A percentile compares a stretch with the other conserved stretches of the same genome.
Conservation (phyloP, 148 eudicot species). For the Talinum fruticosum region DNA sequence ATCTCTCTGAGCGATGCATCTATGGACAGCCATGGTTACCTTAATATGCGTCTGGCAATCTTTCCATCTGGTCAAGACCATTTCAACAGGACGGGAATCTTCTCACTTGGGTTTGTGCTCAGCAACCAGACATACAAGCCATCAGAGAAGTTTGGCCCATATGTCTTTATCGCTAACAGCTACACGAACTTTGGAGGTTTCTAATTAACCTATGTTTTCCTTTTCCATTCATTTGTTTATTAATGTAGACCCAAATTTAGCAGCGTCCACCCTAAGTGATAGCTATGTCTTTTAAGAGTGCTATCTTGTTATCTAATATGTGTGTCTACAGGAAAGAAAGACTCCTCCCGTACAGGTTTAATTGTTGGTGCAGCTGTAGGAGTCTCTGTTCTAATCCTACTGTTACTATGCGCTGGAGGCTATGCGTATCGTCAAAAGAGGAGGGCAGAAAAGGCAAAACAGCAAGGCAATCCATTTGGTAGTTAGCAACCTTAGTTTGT, state of each 20-base stretch:
- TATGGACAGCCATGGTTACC: conserved; percentile 33
- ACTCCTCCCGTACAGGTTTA: conserved; percentile 36
- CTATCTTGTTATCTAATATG: conserved; percentile 9
- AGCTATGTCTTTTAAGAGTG: not conserved
- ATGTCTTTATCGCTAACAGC: conserved; percentile 38
- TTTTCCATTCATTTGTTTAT: not conserved
- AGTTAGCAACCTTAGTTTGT: conserved; percentile 13
- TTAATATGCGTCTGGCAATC: conserved; percentile 40
- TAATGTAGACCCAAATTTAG: not conserved
- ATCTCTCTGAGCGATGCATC: conserved; percentile 49
- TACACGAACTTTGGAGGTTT: conserved; percentile 16
- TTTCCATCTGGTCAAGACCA: conserved; percentile 53
- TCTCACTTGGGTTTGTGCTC: conserved; percentile 48
- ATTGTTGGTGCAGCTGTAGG: conserved; percentile 52
- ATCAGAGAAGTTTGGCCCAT: conserved; percentile 55
- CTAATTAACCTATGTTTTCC: not conserved
- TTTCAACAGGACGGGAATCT: conserved; percentile 57
- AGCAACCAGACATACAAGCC: conserved; percentile 68
- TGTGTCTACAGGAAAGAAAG: conserved; percentile 25
- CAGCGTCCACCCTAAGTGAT: not conserved
- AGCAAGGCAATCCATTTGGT: conserved; percentile 56
- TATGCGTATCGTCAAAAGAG: conserved; percentile 57
- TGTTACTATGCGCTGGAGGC: conserved; percentile 43
- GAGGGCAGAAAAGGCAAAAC: conserved; percentile 50
- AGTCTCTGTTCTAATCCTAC: conserved; percentile 36